These are phyloP conservation scores for Herpetospermum pedunculosum DNA, from an alignment of 306 rosid species.

Conservation along the genomic window DNA sequence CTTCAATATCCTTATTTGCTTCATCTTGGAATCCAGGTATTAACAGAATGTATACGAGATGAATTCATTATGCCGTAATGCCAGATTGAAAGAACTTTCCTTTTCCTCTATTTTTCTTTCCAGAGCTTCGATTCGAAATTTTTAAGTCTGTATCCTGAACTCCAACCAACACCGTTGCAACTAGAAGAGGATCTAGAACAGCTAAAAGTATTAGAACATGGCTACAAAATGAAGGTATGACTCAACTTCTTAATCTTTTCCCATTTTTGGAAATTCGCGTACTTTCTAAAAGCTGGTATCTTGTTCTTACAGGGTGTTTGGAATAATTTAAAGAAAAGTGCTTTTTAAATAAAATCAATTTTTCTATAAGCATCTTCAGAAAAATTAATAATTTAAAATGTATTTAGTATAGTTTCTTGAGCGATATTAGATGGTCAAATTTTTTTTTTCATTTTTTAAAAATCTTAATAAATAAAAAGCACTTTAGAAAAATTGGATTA, in stretches of 20 bases:
- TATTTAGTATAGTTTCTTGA: too few species aligned
- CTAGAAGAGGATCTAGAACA: conserved; percentile 97
- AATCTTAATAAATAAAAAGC: too few species aligned
- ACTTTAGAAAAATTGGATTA: too few species aligned
- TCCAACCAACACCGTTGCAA: conserved; percentile 76
- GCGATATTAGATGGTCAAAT: too few species aligned
- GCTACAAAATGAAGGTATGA: conserved; percentile 91
- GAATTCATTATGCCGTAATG: neutral
- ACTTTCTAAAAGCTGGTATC: neutral
- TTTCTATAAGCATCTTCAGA: too few species aligned
- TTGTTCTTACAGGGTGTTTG: neutral
- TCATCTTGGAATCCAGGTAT: conserved; percentile 77
- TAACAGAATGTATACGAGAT: neutral
- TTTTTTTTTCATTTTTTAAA: too few species aligned
- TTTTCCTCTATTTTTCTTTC: conserved; percentile 11
- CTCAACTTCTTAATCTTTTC: neutral
- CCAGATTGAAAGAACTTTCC: neutral
- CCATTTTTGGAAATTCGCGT: neutral
- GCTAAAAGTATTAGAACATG: conserved; percentile 93
- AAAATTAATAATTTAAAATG: too few species aligned
- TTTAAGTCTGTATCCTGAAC: conserved; percentile 61
- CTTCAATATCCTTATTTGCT: conserved; percentile 45
- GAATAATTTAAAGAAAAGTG: too few species aligned
- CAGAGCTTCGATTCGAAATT: conserved; percentile 89
- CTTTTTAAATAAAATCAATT: too few species aligned